Evolutionary conservation across 805 yeast species (phyloP).

Genomic region (Cyberlindnera mycetangii): DNA sequence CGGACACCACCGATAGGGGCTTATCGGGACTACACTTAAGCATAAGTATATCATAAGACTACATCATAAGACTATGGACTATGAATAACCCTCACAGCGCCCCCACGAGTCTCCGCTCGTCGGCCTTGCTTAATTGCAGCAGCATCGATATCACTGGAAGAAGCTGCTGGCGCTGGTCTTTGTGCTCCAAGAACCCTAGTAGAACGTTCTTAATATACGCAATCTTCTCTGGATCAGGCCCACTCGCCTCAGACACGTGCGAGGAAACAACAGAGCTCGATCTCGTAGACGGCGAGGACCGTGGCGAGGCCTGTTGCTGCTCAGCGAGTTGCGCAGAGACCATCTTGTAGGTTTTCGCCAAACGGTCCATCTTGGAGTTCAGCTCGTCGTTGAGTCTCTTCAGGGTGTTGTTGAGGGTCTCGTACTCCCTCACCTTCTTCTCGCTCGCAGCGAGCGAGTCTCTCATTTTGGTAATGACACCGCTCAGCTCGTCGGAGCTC

Average conservation of each 20-base stretch:
- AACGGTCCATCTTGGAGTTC: slow-evolving; percentile 61
- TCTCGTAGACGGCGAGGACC: slow-evolving; percentile 31
- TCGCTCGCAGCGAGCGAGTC: slow-evolving; percentile 51
- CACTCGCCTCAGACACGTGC: slow-evolving; percentile 10
- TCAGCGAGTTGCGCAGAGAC: slow-evolving; percentile 49
- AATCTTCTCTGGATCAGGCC: slow-evolving; percentile 41
- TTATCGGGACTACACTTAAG: too few relatives aligned
- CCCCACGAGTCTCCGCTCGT: slow-evolving; percentile 65
- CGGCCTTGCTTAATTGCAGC: slow-evolving; percentile 64
- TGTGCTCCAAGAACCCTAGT: slow-evolving; percentile 88
- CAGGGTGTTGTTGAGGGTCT: slow-evolving; percentile 48
- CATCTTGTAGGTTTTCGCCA: slow-evolving; percentile 66
- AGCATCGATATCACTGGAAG: slow-evolving; percentile 83
- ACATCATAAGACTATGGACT: too few relatives aligned
- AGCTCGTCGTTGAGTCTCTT: slow-evolving; percentile 64
- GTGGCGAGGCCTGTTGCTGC: slow-evolving; percentile 17
- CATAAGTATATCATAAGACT: too few relatives aligned
- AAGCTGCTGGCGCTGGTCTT: slow-evolving; percentile 82
- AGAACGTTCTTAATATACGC: slow-evolving; percentile 87
- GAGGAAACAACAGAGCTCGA: slow-evolving; percentile 36
- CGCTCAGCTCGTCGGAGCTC: slow-evolving; percentile 32
- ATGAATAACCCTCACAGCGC: slow-evolving; percentile 18
- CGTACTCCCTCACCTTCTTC: slow-evolving; percentile 51
- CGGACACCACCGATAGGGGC: slow-evolving; percentile 1
- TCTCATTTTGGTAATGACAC: slow-evolving; percentile 43